These are phyloP conservation scores for Plenodomus tracheiphilus DNA, from an alignment of 2,329 filamentous ascomycete species.

Conservation along the genomic window DNA sequence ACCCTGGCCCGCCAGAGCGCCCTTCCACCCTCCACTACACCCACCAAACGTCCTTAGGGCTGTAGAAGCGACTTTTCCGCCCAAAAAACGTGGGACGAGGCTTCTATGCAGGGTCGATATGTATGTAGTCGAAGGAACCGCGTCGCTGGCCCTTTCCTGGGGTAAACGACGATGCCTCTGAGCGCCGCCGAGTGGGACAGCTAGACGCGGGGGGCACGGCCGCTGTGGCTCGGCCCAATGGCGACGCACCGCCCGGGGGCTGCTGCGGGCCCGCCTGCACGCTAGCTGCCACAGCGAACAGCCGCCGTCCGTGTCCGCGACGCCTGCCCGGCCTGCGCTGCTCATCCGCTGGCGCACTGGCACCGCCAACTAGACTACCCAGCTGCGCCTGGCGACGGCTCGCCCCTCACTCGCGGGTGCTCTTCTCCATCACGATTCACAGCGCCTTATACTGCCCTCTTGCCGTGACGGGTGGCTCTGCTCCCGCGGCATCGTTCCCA, in stretches of 20 bases:
- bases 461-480: conserved; percentile 32
- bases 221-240: conserved; percentile 18
- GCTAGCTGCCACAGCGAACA: conserved; percentile 29
- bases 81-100: conserved; percentile 33
- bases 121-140: conserved; percentile 29
- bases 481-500: conserved; percentile 24
- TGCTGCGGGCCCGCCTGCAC: conserved; percentile 17
- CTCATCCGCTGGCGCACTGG: conserved; percentile 33
- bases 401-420: conserved; percentile 29
- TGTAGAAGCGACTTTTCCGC: conserved; percentile 37
- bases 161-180: background rate
- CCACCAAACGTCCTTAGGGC: conserved; percentile 28
- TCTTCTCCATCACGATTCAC: conserved; percentile 18
- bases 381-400: conserved; percentile 27
- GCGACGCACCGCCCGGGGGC: conserved; percentile 9
- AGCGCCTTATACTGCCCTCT: conserved; percentile 37
- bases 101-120: conserved; percentile 31
- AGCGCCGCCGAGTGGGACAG: conserved; percentile 17
- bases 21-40: conserved; percentile 28
- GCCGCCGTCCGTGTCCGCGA: conserved; percentile 27
- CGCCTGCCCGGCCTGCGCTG: conserved; percentile 12
- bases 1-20: conserved; percentile 18
- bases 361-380: conserved; percentile 14
- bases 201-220: conserved; percentile 27
- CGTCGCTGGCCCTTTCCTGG: conserved; percentile 25